Evolutionary conservation across 1,284 basidiomycete species (phyloP), one percentile per base, ranked within the genome.

Genomic region (Taiwanofungus camphoratus): DNA sequence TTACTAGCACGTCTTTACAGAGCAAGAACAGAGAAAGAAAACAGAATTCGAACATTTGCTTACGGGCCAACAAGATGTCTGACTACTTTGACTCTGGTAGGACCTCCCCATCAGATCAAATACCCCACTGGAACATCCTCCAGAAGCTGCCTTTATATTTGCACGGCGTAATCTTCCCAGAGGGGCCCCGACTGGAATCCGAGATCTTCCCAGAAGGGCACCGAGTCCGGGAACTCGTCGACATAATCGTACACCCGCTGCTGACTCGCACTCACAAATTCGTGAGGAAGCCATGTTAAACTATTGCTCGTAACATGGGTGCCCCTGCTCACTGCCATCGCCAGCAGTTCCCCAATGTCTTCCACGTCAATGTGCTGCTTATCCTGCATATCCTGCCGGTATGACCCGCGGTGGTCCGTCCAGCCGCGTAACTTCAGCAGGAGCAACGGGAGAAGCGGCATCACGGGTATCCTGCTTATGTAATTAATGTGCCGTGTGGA

Each of bases 361-460:
- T 44, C 50, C 33, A 64, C 67, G 48, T 77, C 76, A 4, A 60
- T 48, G 19, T 61, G 54, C 45, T 69, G 62, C 54, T 74, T 76
- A 4, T 42, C 48, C 23, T 50, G 52, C 56, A 69, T 63, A 35
- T 67, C 54, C 2, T 30, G 16, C 24, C 64, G 58, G 3, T 40
- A 15, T 16, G 69, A 64, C 2, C 48, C 52, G 9, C 63, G 53
- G 44, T 76, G 74, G 51, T 77, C 70, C 15, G 58, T 51, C 76
- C 76, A 78, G 1, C 63, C 73, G 46, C 72, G 67, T 3, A 78
- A 58, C 56, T 76, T 79, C 15, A 75, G 57, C 31, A 76, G 56
- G 3, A 77, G 57, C 7, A 76, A 62, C 5, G 65, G 55, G 2
- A 70, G 49, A 38, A 74, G 63, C 0, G 74, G 75, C 55, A 71